These are phyloP conservation scores for Juncus inflexus DNA, from an alignment of 176 grass and related monocot genomes.

Conservation along the genomic window DNA sequence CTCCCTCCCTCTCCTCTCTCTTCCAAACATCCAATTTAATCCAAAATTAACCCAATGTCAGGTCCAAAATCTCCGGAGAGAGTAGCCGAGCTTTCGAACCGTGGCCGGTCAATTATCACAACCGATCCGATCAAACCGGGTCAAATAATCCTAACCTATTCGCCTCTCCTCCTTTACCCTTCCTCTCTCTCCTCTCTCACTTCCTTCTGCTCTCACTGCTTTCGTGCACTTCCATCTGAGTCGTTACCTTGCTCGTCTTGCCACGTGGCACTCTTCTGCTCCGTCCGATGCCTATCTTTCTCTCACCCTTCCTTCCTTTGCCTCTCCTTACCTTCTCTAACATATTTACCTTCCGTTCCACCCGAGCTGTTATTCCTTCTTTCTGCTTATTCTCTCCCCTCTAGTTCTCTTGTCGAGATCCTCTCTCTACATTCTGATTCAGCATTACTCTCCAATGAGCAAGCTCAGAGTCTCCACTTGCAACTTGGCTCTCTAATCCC, in stretches of 20 bases:
- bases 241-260: constrained; percentile 11
- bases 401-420: constrained; percentile 25
- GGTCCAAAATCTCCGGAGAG: neutral
- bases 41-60: too few relatives aligned
- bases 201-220: constrained; percentile 47
- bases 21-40: too few relatives aligned
- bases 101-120: constrained; percentile 39
- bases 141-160: constrained; percentile 51
- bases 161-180: constrained; percentile 40
- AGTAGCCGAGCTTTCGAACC: constrained; percentile 30
- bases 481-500: constrained; percentile 36
- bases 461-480: constrained; percentile 28
- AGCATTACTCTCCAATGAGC: constrained; percentile 14
- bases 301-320: constrained; percentile 41
- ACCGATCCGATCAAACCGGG: constrained; percentile 43
- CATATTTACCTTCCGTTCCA: constrained; percentile 9
- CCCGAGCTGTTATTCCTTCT: constrained; percentile 49
- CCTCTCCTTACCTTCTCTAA: constrained; percentile 25
- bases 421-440: constrained; percentile 44
- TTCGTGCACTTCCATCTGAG: constrained; percentile 31
- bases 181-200: constrained; percentile 34
- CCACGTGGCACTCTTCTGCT: constrained; percentile 36
- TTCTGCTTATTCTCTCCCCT: constrained; percentile 40
- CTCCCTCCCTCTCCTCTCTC: too few relatives aligned
- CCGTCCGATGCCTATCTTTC: constrained; percentile 27